Evolutionary conservation across 2,329 filamentous ascomycete genomes (phyloP).

Genomic region (Arthrinium phaeospermum): DNA sequence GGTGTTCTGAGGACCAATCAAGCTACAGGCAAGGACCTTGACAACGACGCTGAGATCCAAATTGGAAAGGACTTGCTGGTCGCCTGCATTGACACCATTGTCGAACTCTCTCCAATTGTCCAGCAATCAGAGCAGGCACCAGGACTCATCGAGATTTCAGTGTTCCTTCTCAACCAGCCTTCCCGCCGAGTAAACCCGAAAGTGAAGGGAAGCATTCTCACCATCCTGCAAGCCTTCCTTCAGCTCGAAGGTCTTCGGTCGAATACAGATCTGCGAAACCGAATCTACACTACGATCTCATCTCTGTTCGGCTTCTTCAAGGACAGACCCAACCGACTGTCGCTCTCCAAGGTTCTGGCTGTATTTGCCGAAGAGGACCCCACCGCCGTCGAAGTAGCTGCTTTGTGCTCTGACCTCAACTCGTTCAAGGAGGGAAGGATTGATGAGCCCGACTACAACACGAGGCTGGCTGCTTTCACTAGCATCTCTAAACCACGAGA

Average conservation of each 20-base stretch:
- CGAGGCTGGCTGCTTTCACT: slow-evolving; percentile 77
- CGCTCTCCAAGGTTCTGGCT: slow-evolving; percentile 74
- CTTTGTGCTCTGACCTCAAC: slow-evolving; percentile 80
- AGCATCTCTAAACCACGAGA: slow-evolving; percentile 70
- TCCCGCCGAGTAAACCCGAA: slow-evolving; percentile 80
- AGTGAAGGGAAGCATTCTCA: slow-evolving; percentile 80
- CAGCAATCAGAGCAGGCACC: slow-evolving; percentile 71
- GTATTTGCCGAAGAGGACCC: slow-evolving; percentile 71
- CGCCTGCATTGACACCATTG: slow-evolving; percentile 77
- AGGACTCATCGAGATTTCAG: slow-evolving; percentile 80
- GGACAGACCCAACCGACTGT: slow-evolving; percentile 76
- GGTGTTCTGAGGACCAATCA: slow-evolving; percentile 64
- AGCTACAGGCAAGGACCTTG: slow-evolving; percentile 28
- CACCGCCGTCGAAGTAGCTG: slow-evolving; percentile 66
- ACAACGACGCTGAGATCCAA: slow-evolving; percentile 29
- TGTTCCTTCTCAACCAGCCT: slow-evolving; percentile 85
- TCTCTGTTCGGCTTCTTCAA: slow-evolving; percentile 90
- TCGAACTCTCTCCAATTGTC: slow-evolving; percentile 75
- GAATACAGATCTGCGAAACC: slow-evolving; percentile 62
- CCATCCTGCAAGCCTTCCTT: slow-evolving; percentile 82
- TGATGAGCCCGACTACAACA: slow-evolving; percentile 88
- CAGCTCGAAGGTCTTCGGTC: slow-evolving; percentile 64
- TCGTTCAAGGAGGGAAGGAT: slow-evolving; percentile 74
- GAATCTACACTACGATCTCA: slow-evolving; percentile 76
- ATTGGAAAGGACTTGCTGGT: slow-evolving; percentile 78